Base-by-base conservation (phyloP, 2,329 filamentous ascomycete genomes). In the Fusarium sp. region DNA sequence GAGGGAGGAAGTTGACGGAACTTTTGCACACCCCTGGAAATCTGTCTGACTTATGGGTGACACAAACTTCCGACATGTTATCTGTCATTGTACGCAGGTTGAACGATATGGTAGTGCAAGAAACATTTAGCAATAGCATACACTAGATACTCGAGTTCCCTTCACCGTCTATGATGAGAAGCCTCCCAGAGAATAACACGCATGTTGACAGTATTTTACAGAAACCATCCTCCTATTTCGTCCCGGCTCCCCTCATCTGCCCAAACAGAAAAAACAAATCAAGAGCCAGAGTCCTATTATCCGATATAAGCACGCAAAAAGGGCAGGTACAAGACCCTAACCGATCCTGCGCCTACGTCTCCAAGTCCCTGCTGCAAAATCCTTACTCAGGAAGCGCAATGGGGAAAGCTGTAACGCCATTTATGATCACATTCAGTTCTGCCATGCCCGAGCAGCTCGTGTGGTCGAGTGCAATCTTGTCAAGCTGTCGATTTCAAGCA, bases 191-290 rank as follows among this genome's bases (percentile, higher is more conserved):
- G 75, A 70, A 71, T 75, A 74, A 81, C 79, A 76, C 76, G 76
- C 78, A 75, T 78, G 79, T 80, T 81, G 78, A 78, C 77, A 83
- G 79, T 84, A 84, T 82, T 84, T 79, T 85, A 85, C 83, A 79
- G 80, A 79, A 78, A 75, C 71, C 74, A 73, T 68, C 69, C 65
- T 56, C 46, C 75, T 61, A 53, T 72, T 55, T 32, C 63, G 14
- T 62, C 59, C 72, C 59, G 41, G 41, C 63, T 56, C 70, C 60
- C 66, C 70, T 70, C 59, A 56, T 74, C 63, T 63, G 71, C 61
- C 57, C 48, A 35, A 62, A 58, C 41, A 58, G n/a, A 65, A 65
- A 53, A 67, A 70, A 50, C 61, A 70, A 51, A 70, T 52, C 54
- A 61, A 44, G 28, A 56, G 43, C 66, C 66, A 62, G 41, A 66